Base-by-base conservation (phyloP, 1,284 basidiomycete species). In the Naganishia sp. region DNA sequence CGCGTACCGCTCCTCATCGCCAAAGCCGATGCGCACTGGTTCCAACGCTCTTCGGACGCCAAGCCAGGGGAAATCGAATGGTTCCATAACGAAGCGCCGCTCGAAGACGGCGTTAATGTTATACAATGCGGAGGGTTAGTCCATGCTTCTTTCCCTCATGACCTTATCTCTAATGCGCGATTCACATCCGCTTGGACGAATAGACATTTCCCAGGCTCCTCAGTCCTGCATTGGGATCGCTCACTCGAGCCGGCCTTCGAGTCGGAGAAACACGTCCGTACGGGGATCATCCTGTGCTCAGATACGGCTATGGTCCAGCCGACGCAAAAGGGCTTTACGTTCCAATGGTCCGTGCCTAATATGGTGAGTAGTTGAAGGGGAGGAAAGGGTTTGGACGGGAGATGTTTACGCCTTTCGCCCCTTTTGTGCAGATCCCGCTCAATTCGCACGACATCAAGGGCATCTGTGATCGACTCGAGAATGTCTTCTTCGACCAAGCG, bases 251-350 rank as follows among this genome's bases (percentile, higher is more conserved):
- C 76, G 3, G 46, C 69, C 3, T 72, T 53, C 31, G 46, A 42
- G 18, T 52, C 41, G 1, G 56, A 28, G 13, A 39, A 43, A 17
- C 47, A 52, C 21, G 28, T 57, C 18, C 50, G 61, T 42, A 51
- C 60, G 6, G 68, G 68, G 4, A 69, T 79, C 65, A 64, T 78
- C 39, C 72, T 80, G 42, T 72, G 71, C 6, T 71, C 76, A 1
- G 79, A 80, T 68, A 80, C 77, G 3, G 66, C 78, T 43, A 77
- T 78, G 79, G 76, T 79, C 28, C 73, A 75, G 67, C 71, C 74
- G 6, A 74, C 72, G 25, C 74, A 76, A 51, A 68, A 55, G n/a
- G 71, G 70, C 0, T 78, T 80, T 66, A 75, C 77, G 0, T 80
- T 78, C 68, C 70, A 77, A 42, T 80, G 76, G 75, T 76, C 75